Base-by-base conservation (phyloP, 139 green algal species). In the Ostreobium quekettii region DNA sequence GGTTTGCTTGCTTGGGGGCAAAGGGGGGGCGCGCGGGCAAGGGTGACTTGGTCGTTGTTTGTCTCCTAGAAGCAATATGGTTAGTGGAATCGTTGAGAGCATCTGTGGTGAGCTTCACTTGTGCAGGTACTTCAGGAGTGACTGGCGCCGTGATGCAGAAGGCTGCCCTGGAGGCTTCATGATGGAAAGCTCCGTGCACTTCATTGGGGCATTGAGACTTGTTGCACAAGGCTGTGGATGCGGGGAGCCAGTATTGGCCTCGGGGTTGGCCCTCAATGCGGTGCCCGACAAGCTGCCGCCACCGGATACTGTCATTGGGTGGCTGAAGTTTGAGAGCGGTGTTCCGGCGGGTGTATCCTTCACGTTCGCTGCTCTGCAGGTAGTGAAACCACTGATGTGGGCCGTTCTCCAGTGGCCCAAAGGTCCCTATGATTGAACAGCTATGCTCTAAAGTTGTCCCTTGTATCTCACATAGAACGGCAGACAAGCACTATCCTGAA, bases 141-240 rank as follows among this genome's bases (percentile, higher is more conserved):
- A 26, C 1, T 88, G 82, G 82, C 74, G 82, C 19, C 74, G 76
- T 29, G 76, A 83, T 70, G 66, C 61, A 7, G 57, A 57, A 2
- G 66, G 37, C 1, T 85, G 78, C 48, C 80, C 82, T 3, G 82
- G 74, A 24, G 80, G 77, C 24, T 83, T 82, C 71, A 60, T 88
- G 30, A 78, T 78, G 61, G 82, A 87, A 56, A 62, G 47, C 37
- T 62, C 42, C 1, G 81, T 87, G 46, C 81, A 87, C 71, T 83
- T 85, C 39, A 66, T 85, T 1, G 76, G 75, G n/a, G 81, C 67
- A 22, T 64, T 85, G 15, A 47, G 81, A 33, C 24, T 74, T 28
- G 7, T 83, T 60, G 72, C 72, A 4, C 33, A 26, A 8, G 64
- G 58, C 53, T 30, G 33, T 37, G 79, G 73, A 5, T 33, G 70